These are phyloP conservation scores for Truncatella angustata DNA, from an alignment of 2,329 filamentous ascomycete genomes.

Conservation along the genomic window DNA sequence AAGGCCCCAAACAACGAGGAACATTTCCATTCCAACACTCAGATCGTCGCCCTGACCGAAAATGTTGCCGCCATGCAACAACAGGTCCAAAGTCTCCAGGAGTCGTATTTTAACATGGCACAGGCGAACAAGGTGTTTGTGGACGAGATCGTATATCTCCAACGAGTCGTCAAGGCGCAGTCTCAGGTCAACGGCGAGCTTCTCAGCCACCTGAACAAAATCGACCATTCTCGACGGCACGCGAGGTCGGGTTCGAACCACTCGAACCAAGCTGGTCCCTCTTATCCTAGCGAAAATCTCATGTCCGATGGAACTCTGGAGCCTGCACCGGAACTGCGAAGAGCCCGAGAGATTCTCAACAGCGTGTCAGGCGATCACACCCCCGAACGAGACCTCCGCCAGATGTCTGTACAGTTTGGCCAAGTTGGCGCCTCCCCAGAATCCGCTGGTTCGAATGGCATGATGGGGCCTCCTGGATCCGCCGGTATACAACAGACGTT, in stretches of 20 bases:
- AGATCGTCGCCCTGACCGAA: slow-evolving; percentile 84
- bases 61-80: slow-evolving; percentile 88
- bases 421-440: slow-evolving; percentile 51
- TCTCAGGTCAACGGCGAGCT: slow-evolving; percentile 58
- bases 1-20: slow-evolving; percentile 70
- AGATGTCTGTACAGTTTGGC: slow-evolving; percentile 51
- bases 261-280: slow-evolving; percentile 32
- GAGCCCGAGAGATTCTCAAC: slow-evolving; percentile 55
- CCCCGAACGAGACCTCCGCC: slow-evolving; percentile 54
- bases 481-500: slow-evolving; percentile 39
- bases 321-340: slow-evolving; percentile 49
- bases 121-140: slow-evolving; percentile 62
- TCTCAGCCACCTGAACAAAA: slow-evolving; percentile 52
- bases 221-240: slow-evolving; percentile 43
- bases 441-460: slow-evolving; percentile 44
- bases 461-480: slow-evolving; percentile 55
- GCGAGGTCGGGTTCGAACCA: slow-evolving; percentile 37
- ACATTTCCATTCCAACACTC: slow-evolving; percentile 75
- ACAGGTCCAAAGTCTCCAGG: slow-evolving; percentile 84
- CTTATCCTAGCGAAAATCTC: slow-evolving; percentile 34
- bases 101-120: slow-evolving; percentile 76
- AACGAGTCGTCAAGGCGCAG: slow-evolving; percentile 59
- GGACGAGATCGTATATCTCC: slow-evolving; percentile 59
- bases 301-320: slow-evolving; percentile 47
- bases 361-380: slow-evolving; percentile 50